Base-by-base conservation (phyloP, 208 protist species). In the Zelonia costaricensis region DNA sequence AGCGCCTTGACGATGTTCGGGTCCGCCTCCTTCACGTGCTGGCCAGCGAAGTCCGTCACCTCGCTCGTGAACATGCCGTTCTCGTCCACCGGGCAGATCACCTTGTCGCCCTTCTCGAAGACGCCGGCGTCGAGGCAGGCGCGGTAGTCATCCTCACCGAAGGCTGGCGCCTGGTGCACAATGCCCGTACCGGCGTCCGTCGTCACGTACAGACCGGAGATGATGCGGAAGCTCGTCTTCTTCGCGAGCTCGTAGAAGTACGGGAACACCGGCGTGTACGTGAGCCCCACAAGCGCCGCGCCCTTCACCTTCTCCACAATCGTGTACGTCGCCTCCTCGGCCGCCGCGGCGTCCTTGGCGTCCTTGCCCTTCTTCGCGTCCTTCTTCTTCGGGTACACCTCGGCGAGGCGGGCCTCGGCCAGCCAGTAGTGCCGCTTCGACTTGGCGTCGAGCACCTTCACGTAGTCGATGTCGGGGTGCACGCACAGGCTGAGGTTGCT, bases 121-220 rank as follows among this genome's bases (percentile, higher is more conserved):
- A 99, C 77, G n/a, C 95, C 96, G 55, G 90, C 23, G 28, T 69
- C 69, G 16, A 99, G 55, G 86, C 98, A 99, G 7, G 98, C 94
- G 22, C 92, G 82, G 82, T 97, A 99, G 96, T 99, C 99, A 62
- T 99, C 99, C 83, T 99, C 99, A 88, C 99, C 99, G 85, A 99
- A 99, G 30, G 91, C 97, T 16, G 99, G 99, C 25, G 99, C 98
- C 58, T 95, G 79, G 76, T 99, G 99, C 4, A 99, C 99, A 35
- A 99, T 92, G 80, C 99, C 99, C n/a, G 98, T 99, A 92, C 99
- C 99, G 33, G 66, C 82, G 61, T 98, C 96, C 40, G 92, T 92
- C 25, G 96, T 98, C 35, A 99, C 99, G 78, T 99, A 99, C 8
- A 64, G 60, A 79, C 98, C 99, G 16, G 62, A 42, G 25, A 99